These are phyloP conservation scores for Biancaea sappan DNA, from an alignment of 306 rosid species.

Conservation along the genomic window DNA sequence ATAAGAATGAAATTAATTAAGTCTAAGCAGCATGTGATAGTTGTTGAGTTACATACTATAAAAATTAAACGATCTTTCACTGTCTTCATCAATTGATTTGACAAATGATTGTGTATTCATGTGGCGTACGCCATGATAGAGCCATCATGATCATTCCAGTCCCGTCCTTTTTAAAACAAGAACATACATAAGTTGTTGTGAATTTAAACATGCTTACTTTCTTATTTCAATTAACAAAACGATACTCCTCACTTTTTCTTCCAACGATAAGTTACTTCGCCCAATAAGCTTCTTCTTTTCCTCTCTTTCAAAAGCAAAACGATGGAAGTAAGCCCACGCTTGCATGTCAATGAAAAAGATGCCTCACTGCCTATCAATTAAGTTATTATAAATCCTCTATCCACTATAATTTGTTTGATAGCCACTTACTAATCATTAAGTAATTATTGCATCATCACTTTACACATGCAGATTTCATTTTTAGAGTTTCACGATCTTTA, in stretches of 20 bases:
- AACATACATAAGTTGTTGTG: neutral
- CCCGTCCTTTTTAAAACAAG: neutral
- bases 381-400: neutral
- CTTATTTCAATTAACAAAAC: neutral
- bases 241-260: neutral
- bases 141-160: neutral
- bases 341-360: neutral
- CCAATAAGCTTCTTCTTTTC: neutral
- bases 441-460: no score
- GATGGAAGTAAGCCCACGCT: neutral
- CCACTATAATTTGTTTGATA: neutral
- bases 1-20: neutral
- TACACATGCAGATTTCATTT: no score
- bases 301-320: neutral
- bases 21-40: neutral
- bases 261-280: neutral
- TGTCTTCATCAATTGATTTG: neutral
- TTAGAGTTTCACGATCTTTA: no score
- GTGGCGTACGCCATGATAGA: neutral
- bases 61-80: neutral
- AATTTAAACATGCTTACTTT: neutral
- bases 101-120: neutral
- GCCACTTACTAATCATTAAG: no score
- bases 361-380: neutral
- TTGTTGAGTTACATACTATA: neutral